Evolutionary conservation across 2,329 filamentous ascomycete genomes (phyloP).

Genomic region (Phaeosphaeriaceae sp.): DNA sequence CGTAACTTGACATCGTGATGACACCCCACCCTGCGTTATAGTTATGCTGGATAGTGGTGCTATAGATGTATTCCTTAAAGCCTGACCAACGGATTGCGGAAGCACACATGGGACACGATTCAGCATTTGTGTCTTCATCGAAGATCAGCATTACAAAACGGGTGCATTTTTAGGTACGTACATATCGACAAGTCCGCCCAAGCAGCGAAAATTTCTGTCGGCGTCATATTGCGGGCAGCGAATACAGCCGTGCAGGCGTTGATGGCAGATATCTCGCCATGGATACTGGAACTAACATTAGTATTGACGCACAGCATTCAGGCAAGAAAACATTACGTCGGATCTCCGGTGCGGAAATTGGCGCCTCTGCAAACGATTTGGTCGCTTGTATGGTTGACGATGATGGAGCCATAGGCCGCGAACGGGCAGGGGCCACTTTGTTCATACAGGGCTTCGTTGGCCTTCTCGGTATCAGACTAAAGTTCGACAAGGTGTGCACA

Average conservation of each 20-base stretch:
- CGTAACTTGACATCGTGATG: conserved; percentile 55
- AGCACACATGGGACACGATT: conserved; percentile 66
- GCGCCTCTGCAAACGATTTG: conserved; percentile 60
- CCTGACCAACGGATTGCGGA: conserved; percentile 64
- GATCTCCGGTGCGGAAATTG: conserved; percentile 44
- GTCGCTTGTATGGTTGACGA: conserved; percentile 64
- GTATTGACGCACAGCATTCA: not conserved
- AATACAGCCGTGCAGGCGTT: conserved; percentile 59
- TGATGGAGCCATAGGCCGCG: conserved; percentile 60
- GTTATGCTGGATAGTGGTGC: conserved; percentile 58
- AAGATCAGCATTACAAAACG: not conserved
- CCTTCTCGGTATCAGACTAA: conserved; percentile 24
- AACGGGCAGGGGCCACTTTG: conserved; percentile 58
- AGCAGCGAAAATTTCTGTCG: not conserved
- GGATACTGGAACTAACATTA: conserved; percentile 17
- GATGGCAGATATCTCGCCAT: conserved; percentile 62
- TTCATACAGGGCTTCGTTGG: conserved; percentile 15
- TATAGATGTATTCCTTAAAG: conserved; percentile 64
- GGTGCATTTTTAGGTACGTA: not conserved
- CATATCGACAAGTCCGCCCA: conserved; percentile 55
- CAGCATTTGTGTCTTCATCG: conserved; percentile 61
- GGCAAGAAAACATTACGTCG: not conserved
- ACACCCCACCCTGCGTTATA: conserved; percentile 59
- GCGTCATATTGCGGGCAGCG: not conserved
- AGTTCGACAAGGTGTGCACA: conserved; percentile 1